A percentile compares a stretch with the other conserved stretches of the same genome.
Evolutionary conservation across 805 yeast genomes (phyloP).

Genomic region (Wickerhamiella musiphila): DNA sequence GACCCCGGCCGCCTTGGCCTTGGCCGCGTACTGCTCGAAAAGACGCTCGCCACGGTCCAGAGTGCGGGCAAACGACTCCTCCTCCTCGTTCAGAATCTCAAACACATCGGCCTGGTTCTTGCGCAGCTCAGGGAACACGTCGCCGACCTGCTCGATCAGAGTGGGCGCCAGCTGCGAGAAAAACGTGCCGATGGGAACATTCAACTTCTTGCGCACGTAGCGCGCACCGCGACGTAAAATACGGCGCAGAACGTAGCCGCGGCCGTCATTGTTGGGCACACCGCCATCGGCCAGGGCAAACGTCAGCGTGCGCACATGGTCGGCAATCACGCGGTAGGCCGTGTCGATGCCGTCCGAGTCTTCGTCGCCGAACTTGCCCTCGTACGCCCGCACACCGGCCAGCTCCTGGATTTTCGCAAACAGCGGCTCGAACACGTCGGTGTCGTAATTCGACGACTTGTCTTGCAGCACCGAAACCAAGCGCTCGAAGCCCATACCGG

Average conservation of each 20-base stretch:
- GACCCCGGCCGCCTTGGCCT: slow-evolving; percentile 56
- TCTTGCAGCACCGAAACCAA: slow-evolving; percentile 86
- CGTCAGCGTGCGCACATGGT: slow-evolving; percentile 92
- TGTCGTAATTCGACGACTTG: slow-evolving; percentile 85
- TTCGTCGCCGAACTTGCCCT: slow-evolving; percentile 85
- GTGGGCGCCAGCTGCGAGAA: slow-evolving; percentile 88
- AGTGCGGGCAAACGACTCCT: slow-evolving; percentile 84
- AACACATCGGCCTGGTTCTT: slow-evolving; percentile 55
- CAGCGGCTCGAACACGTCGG: slow-evolving; percentile 87
- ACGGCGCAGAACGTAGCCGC: slow-evolving; percentile 96
- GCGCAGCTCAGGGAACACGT: slow-evolving; percentile 80
- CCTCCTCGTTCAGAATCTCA: slow-evolving; percentile 92
- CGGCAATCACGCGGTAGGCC: slow-evolving; percentile 95
- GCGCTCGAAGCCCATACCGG: slow-evolving; percentile 98
- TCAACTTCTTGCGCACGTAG: slow-evolving; percentile 89
- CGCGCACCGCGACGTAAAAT: slow-evolving; percentile 96
- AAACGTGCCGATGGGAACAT: slow-evolving; percentile 86
- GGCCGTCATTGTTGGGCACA: slow-evolving; percentile 97
- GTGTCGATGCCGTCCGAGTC: slow-evolving; percentile 92
- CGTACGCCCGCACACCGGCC: slow-evolving; percentile 80
- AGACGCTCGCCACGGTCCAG: slow-evolving; percentile 95
- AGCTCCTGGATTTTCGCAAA: slow-evolving; percentile 77
- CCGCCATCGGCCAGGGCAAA: slow-evolving; percentile 98
- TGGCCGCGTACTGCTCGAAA: slow-evolving; percentile 80
- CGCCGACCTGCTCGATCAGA: slow-evolving; percentile 70